A percentile compares a stretch with the other conserved stretches of the same genome.
phyloP scores from a whole-genome alignment of 305 asterid genomes.

The Fraxinus latifolia region DNA sequence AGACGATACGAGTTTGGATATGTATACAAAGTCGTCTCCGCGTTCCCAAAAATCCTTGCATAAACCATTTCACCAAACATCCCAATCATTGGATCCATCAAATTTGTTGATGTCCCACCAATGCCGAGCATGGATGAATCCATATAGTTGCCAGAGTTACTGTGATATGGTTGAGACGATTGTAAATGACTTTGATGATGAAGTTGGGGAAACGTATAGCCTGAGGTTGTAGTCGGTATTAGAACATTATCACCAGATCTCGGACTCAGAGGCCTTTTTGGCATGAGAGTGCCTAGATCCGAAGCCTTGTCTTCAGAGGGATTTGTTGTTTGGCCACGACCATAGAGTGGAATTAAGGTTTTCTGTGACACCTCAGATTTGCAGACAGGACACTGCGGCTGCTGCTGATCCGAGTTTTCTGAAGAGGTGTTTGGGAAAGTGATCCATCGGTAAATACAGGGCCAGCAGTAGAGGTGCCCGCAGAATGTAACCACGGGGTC shows the following conservation, averaged over 20 bases:
- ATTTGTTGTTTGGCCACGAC: constrained; percentile 46
- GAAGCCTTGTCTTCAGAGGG: constrained; percentile 29
- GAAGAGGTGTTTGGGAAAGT: constrained; percentile 25
- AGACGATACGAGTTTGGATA: constrained; percentile 45
- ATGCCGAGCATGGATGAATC: constrained; percentile 23
- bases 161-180: constrained; percentile 9
- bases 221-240: constrained; percentile 10
- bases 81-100: constrained; percentile 48
- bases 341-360: constrained; percentile 67
- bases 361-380: constrained; percentile 51
- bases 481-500: constrained; percentile 87
- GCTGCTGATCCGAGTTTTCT: constrained; percentile 27
- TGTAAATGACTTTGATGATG: constrained; percentile 22
- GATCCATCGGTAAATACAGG: constrained; percentile 80
- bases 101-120: constrained; percentile 28
- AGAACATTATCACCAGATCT: constrained; percentile 16
- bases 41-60: constrained; percentile 54
- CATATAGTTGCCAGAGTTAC: constrained; percentile 9
- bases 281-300: constrained; percentile 30
- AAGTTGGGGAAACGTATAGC: constrained; percentile 29
- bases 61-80: constrained; percentile 71
- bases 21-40: constrained; percentile 39
- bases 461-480: constrained; percentile 93
- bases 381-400: constrained; percentile 73
- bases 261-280: constrained; percentile 54